phyloP scores from a whole-genome alignment of 768 basidiomycete genomes.

The Pilatotrama ljubarskyi region DNA sequence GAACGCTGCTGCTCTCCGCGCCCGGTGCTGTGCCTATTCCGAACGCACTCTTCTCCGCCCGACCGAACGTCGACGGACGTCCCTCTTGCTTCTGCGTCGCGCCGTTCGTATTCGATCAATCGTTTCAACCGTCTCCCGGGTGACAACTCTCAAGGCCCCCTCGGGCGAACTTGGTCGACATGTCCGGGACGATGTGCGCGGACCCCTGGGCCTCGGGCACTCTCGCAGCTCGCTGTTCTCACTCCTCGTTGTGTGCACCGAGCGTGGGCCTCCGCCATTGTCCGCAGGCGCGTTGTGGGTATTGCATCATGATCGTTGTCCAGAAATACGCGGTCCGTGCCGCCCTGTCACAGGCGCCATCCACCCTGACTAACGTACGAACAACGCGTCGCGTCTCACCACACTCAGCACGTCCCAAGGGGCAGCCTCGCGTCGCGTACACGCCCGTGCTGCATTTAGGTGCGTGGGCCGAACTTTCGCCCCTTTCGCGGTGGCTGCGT shows the following conservation, averaged over 20 bases:
- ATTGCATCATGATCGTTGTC: constrained; percentile 1
- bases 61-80: not conserved
- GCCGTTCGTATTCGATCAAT: not conserved
- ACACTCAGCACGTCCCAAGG: not conserved
- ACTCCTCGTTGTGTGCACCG: not conserved
- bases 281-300: constrained; percentile 2
- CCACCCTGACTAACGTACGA: not conserved
- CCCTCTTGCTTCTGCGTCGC: not conserved
- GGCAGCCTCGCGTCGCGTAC: not conserved
- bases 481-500: not conserved
- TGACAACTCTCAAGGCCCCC: not conserved
- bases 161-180: not conserved
- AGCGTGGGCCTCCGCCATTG: not conserved
- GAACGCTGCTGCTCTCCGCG: not conserved
- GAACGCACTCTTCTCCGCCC: not conserved
- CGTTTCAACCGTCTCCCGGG: not conserved
- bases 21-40: not conserved
- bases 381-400: constrained; percentile 1
- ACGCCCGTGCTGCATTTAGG: not conserved
- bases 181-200: not conserved
- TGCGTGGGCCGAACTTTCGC: constrained; percentile 5
- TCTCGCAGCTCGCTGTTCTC: not conserved
- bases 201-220: not conserved
- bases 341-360: not conserved
- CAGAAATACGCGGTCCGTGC: constrained; percentile 8